Conservation (phyloP, 257 asterid species). For the Thymus quinquecostatus region DNA sequence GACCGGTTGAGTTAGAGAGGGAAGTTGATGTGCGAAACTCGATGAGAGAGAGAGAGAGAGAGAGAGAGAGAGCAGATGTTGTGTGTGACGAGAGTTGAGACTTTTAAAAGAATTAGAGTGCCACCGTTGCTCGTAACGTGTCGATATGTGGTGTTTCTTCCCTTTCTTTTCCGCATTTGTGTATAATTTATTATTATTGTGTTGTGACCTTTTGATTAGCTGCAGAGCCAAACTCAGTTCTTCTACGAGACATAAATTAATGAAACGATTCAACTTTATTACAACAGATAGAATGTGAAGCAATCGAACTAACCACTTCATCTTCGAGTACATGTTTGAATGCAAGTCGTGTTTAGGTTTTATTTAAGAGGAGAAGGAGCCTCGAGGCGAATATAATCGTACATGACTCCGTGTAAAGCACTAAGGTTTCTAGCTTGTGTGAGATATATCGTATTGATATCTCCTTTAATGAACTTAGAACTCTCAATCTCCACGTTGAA, state of each 20-base stretch:
- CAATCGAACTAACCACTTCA: too few relatives aligned
- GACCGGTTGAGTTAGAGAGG: neutral
- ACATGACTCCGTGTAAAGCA: constrained; percentile 66
- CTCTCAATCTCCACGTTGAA: constrained; percentile 46
- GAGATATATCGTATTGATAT: constrained; percentile 48
- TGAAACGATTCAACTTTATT: too few relatives aligned
- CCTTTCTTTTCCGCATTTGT: too few relatives aligned
- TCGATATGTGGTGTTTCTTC: neutral
- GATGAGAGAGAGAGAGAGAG: neutral
- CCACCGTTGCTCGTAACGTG: neutral
- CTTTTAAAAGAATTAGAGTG: neutral
- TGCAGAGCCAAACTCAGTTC: too few relatives aligned
- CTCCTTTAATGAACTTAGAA: constrained; percentile 41
- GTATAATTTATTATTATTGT: too few relatives aligned
- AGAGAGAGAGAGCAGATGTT: neutral
- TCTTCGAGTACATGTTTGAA: too few relatives aligned
- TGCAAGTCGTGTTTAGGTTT: neutral
- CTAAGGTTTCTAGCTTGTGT: constrained; percentile 51
- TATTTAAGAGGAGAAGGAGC: constrained; percentile 35
- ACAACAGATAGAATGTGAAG: too few relatives aligned
- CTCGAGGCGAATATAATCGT: constrained; percentile 71
- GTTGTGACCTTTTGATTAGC: too few relatives aligned
- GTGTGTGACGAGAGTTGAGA: neutral
- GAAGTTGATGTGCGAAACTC: neutral
- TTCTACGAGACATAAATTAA: too few relatives aligned